Base-by-base conservation (phyloP, 768 basidiomycete species). In the Suillus occidentalis region DNA sequence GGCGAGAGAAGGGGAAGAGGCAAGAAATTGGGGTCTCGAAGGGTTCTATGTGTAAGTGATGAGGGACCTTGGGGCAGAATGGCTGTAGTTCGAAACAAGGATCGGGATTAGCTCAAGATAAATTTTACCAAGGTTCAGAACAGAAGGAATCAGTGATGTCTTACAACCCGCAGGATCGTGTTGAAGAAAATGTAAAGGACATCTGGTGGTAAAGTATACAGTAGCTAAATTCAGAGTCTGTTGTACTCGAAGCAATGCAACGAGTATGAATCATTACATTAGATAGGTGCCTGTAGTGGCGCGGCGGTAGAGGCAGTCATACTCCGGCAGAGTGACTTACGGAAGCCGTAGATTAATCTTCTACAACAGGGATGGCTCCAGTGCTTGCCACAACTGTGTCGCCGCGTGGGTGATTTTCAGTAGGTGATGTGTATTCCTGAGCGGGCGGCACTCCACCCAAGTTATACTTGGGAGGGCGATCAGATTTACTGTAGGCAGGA, bases 401-500 rank as follows among this genome's bases (percentile, higher is more conserved):
- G 12, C 42, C 18, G 16, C 16, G 25, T 31, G 40, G 10, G 40
- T 59, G 6, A 59, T 18, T 20, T 28, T 6, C 42, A 28, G 18
- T 10, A 6, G 25, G 25, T 42, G 39, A 18, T 20, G 18, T 20
- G 31, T 42, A 20, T 42, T 18, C 40, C 28, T 42, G 40, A 60
- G 66, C 45, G 20, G 25, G 53, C 6, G 28, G 25, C 25, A 50
- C 16, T 10, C 49, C 55, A 34, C 43, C 28, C 25, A 79, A 80
- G 0, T 70, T 43, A 67, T 85, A 85, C 62, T 79, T 82, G 34
- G 84, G 84, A 34, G 83, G 84, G 12, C 82, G 76, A 37, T 83
- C 83, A 14, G 71, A 58, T 16, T 67, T 71, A 52, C 84, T 80
- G 55, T 85, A 85, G 6, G 83, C 82, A 9, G 84, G 84, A 31